Base-by-base conservation (phyloP, 2,329 filamentous ascomycete genomes). In the Proliferodiscus dingleyae region DNA sequence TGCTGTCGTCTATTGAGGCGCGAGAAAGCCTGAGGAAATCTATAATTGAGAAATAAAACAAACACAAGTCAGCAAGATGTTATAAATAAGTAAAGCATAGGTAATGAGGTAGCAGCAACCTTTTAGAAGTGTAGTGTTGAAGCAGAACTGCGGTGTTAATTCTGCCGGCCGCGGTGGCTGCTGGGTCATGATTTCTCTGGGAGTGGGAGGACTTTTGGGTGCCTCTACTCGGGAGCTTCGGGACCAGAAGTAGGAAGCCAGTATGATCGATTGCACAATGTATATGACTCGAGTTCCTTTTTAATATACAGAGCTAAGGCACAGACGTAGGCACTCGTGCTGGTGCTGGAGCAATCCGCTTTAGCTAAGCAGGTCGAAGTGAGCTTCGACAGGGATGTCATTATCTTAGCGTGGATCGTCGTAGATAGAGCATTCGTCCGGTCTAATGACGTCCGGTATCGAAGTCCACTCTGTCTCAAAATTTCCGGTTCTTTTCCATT, bases 1-100 rank as follows among this genome's bases (percentile, higher is more conserved):
- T 97, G 36, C 87, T 89, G 68, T 98, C 93, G 68, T 98, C 93
- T 61, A 96, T 84, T 38, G 86, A 80, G 42, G 80, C 75, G 53
- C 93, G 82, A 8, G 91, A 96, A 54, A 93, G 68, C 30, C 89
- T 86, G 18, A 98, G 77, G 65, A 98, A 98, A 65, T 95, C 93
- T 95, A 24, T n/a, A n/a, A n/a, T n/a, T n/a, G n/a, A n/a, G n/a
- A n/a, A 2, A 37, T 7, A 29, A 3, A 34, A 9, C 13, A n/a
- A n/a, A n/a, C n/a, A n/a, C n/a, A n/a, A n/a, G n/a, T n/a, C n/a
- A n/a, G n/a, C n/a, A n/a, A n/a, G n/a, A n/a, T n/a, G n/a, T n/a
- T n/a, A n/a, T n/a, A n/a, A n/a, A n/a, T n/a, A n/a, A n/a, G n/a
- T n/a, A n/a, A n/a, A n/a, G n/a, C n/a, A n/a, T n/a, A n/a, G n/a